Evolutionary conservation across 2,329 filamentous ascomycete species (phyloP).

Genomic region (Aureobasidium zeae): DNA sequence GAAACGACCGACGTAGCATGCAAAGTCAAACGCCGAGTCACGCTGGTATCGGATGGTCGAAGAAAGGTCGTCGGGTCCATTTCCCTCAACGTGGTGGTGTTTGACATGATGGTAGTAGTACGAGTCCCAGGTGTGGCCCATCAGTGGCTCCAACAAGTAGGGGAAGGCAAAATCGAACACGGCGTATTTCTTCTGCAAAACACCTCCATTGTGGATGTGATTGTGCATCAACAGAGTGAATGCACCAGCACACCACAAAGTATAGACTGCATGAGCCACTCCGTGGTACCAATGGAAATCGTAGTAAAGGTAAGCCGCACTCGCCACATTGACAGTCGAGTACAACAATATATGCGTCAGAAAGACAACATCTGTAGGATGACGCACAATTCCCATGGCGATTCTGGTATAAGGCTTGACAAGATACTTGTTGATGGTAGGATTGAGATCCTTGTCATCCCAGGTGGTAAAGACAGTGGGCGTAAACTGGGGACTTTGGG

Average conservation of each 20-base stretch:
- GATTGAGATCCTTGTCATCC: slow-evolving; percentile 41
- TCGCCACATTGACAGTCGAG: slow-evolving; percentile 59
- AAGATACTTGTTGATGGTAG: slow-evolving; percentile 39
- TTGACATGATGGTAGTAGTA: slow-evolving; percentile 84
- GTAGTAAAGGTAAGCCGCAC: slow-evolving; percentile 55
- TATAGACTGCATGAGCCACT: slow-evolving; percentile 55
- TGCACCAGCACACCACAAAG: slow-evolving; percentile 58
- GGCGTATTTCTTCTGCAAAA: slow-evolving; percentile 48
- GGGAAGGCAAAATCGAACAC: slow-evolving; percentile 58
- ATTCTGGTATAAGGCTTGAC: slow-evolving; percentile 51
- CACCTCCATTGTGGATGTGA: slow-evolving; percentile 68
- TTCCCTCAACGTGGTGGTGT: slow-evolving; percentile 74
- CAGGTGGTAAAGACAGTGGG: slow-evolving; percentile 47
- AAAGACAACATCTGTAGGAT: slow-evolving; percentile 67
- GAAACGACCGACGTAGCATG: slow-evolving; percentile 66
- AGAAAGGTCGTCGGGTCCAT: slow-evolving; percentile 66
- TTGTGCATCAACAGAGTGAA: slow-evolving; percentile 80
- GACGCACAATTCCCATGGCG: slow-evolving; percentile 50
- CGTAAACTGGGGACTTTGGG: slow-evolving; percentile 40
- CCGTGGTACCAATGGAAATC: slow-evolving; percentile 61
- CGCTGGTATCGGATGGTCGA: slow-evolving; percentile 69
- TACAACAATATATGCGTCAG: slow-evolving; percentile 68
- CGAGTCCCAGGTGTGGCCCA: slow-evolving; percentile 78
- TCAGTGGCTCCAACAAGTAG: slow-evolving; percentile 63
- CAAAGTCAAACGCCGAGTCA: slow-evolving; percentile 56